Evolutionary conservation across 129 eudicot genomes (phyloP), one percentile per base, ranked within the genome.

Genomic region (Lonicera japonica): DNA sequence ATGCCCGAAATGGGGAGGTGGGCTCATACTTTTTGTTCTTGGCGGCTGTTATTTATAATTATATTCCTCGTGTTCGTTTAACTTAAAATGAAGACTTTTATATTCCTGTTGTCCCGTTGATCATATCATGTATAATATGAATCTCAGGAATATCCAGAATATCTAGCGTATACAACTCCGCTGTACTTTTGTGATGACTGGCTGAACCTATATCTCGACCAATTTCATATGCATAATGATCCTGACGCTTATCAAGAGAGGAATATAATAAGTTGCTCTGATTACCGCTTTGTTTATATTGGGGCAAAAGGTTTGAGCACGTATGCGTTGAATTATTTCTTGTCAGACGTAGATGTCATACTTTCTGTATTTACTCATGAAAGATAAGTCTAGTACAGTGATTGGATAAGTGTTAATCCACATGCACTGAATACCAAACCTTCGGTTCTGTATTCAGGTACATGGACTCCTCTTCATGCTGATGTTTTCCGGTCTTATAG

Each of bases 381-480:
- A 61, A 43, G 40, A 13, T 5, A 55, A 5, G 68, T 64, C 56
- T 58, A 39, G 11, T 21, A 20, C 9, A 12, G 45, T 5, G 20
- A 47, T 56, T 41, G 54, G 1, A 14, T 8, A 14, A 14, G 14
- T 47, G 53, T n/a, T n/a, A n/a, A 25, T 43, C 47, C 15, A 41
- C 19, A n/a, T n/a, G 29, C 18, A 25, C 36, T 43, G 60, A 50
- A 22, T 21, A 56, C 61, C 54, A 25, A 67, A 59, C 29, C 8
- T 9, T 64, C 52, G 34, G 60, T 25, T 47, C 41, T 43, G 48
- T 56, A 7, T 71, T 74, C 82, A 88, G 99, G 99, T 74, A 94
- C 99, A 52, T 94, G 99, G 99, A 94, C 99, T n/a, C 95, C 99
- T 58, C 82, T 88, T 47, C 99, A 94, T 77, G 89, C 95, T 56